Base-by-base conservation (phyloP, 768 basidiomycete species). In the Suillus fuscotomentosus region DNA sequence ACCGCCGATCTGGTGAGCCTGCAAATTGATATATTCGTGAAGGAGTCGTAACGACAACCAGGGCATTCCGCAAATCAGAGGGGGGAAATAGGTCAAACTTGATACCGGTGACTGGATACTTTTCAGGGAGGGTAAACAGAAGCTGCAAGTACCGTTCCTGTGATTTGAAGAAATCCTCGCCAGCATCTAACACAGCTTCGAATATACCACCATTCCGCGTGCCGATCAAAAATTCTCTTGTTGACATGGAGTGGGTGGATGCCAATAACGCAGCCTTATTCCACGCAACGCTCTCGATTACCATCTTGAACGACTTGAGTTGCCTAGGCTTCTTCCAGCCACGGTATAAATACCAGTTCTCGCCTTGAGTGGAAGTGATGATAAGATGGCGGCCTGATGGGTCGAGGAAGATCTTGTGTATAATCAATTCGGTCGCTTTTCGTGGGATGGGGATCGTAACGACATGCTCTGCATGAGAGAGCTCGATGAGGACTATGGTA, bases 221-320 rank as follows among this genome's bases (percentile, higher is more conserved):
- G 20, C 96, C 97, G 64, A 99, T 87, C 14, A 99, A 80, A 68
- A 97, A 86, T 79, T 97, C 90, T 63, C 89, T 80, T 4, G 91
- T 94, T 7, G 92, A 91, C 1, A 88, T 89, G 22, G 87, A 81
- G 73, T 89, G 82, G 13, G 88, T 79, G 0, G 89, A 83, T 9
- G 89, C 84, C 45, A 90, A 78, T 54, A 89, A 72, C 59, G 85
- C 83, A 60, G 86, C 72, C 75, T 86, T 90, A 70, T 94, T 95
- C 97, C 97, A 99, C 0, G 93, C 93, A 47, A 99, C 81, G 66
- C 92, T 90, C 75, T 96, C 93, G 68, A 99, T 90, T 71, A 92
- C 83, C 81, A 94, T 88, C 74, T 92, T 90, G 76, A 95, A 90
- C 9, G 81, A 80, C 71, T 92, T 90, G 61, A 99, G 80, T 51